Percentiles rank a stretch among this genome's conserved stretches.
Conservation (phyloP, 331 rosid genomes). For the Ulmus americana region DNA sequence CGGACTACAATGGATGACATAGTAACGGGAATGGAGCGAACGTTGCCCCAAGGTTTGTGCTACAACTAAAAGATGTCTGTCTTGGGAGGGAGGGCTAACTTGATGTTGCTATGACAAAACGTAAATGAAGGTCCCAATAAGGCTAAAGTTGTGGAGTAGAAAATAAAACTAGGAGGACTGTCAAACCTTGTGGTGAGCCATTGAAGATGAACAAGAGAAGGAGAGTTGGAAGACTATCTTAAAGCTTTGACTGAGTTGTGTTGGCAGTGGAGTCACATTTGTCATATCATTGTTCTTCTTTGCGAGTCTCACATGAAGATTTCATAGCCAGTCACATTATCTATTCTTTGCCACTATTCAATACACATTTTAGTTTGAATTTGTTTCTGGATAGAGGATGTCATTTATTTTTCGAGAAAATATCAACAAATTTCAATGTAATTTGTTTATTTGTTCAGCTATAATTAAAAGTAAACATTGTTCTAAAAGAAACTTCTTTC, state of each 20-base stretch:
- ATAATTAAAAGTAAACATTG: no score
- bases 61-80: background rate
- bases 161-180: background rate
- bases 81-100: background rate
- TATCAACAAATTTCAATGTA: no score
- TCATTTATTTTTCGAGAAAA: no score
- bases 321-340: no score
- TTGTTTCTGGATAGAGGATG: no score
- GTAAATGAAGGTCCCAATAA: background rate
- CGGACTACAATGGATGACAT: background rate
- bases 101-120: background rate
- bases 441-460: no score
- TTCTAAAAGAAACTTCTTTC: no score
- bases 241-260: background rate
- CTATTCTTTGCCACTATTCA: no score
- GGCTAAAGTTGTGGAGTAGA: background rate
- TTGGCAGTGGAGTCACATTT: background rate
- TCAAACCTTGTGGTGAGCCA: background rate
- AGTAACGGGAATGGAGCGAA: background rate
- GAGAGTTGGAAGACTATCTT: background rate
- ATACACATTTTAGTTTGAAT: no score
- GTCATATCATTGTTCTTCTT: no score
- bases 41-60: background rate
- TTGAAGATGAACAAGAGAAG: background rate
- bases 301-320: no score